phyloP scores from a whole-genome alignment of 2,329 filamentous ascomycete species.

The Whalleya microplaca region DNA sequence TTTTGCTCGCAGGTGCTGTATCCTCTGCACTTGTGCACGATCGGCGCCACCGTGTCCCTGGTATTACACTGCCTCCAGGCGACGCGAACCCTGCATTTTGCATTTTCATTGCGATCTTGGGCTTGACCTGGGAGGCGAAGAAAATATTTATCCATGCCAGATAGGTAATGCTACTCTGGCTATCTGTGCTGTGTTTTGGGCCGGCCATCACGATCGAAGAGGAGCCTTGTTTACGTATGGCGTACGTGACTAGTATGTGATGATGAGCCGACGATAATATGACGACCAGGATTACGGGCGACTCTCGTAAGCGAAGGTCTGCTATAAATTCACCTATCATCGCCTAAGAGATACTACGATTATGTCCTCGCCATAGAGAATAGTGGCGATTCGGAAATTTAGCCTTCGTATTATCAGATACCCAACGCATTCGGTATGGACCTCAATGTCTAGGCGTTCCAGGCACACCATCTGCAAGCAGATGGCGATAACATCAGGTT shows the following conservation, averaged over 20 bases:
- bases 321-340: too few species aligned
- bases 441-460: not conserved
- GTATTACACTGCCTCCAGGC: slow-evolving; percentile 72
- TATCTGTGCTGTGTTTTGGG: not conserved
- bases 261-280: too few species aligned
- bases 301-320: too few species aligned
- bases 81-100: slow-evolving; percentile 57
- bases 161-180: not conserved
- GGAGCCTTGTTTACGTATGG: too few species aligned
- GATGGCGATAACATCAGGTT: not conserved
- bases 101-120: slow-evolving; percentile 62
- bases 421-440: not conserved
- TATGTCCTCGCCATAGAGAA: not conserved
- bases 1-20: slow-evolving; percentile 59
- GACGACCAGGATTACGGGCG: too few species aligned
- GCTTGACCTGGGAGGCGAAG: slow-evolving; percentile 56
- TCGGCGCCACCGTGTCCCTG: slow-evolving; percentile 67
- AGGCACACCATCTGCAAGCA: not conserved
- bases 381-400: not conserved
- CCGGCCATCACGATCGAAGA: not conserved
- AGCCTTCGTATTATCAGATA: not conserved
- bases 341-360: too few species aligned
- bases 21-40: slow-evolving; percentile 73
- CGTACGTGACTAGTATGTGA: too few species aligned
- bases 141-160: slow-evolving; percentile 41